These are phyloP conservation scores for Phytopythium mirpurense DNA, from an alignment of 352 stramenopile genomes.

Conservation along the genomic window DNA sequence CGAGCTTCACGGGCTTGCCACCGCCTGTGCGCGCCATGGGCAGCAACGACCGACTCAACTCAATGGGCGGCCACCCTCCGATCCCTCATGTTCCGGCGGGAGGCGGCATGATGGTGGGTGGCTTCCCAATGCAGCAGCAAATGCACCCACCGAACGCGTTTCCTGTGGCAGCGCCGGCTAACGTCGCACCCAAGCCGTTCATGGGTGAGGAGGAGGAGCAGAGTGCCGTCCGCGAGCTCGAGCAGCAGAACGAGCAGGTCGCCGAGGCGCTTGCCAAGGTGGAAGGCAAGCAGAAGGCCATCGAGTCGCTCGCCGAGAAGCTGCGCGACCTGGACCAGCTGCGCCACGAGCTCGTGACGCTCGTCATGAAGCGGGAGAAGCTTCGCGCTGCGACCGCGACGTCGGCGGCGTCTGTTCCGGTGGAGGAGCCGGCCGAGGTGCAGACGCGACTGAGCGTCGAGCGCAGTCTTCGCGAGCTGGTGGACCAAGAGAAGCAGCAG, in stretches of 20 bases:
- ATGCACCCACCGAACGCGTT: slow-evolving; percentile 4
- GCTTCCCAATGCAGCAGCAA: slow-evolving; percentile 4
- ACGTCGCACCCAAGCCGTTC: slow-evolving; percentile 31
- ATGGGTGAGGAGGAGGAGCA: slow-evolving; percentile 54
- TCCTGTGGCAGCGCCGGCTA: background rate
- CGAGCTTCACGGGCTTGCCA: slow-evolving; percentile 24
- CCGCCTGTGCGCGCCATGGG: slow-evolving; percentile 15
- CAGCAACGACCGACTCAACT: slow-evolving; percentile 19
- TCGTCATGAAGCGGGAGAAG: slow-evolving; percentile 66
- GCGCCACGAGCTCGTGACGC: slow-evolving; percentile 57
- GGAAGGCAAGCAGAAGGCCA: slow-evolving; percentile 56
- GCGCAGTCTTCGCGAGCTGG: slow-evolving; percentile 40
- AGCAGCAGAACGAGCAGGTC: slow-evolving; percentile 51
- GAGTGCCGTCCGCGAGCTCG: slow-evolving; percentile 39
- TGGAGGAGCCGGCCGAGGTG: slow-evolving; percentile 20
- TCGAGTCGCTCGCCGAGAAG: slow-evolving; percentile 60
- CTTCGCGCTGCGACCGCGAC: slow-evolving; percentile 24
- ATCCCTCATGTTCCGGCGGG: slow-evolving; percentile 9
- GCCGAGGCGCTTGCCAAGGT: slow-evolving; percentile 32
- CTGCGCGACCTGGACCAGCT: slow-evolving; percentile 68
- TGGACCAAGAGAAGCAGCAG: slow-evolving; percentile 49
- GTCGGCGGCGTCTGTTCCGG: background rate
- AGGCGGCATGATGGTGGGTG: slow-evolving; percentile 12
- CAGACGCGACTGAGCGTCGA: slow-evolving; percentile 37
- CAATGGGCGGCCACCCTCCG: background rate